A percentile compares a stretch with the other conserved stretches of the same genome.
These are phyloP conservation scores for Termitomyces heimii DNA, from an alignment of 768 basidiomycete species.

Conservation along the genomic window DNA sequence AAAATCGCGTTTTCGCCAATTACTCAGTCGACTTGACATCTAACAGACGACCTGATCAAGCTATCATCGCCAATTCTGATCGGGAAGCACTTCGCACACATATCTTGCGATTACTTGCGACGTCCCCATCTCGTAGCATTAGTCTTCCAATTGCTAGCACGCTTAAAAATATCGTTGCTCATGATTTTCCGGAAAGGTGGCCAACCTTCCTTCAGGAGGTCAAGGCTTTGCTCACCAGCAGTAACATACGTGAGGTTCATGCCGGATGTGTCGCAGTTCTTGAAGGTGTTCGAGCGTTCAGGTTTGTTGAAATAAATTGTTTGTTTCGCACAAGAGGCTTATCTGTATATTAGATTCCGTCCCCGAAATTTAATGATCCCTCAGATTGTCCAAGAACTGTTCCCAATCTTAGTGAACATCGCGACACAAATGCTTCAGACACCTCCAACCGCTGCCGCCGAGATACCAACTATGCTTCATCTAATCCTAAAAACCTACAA, in stretches of 20 bases:
- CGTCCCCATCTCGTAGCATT: constrained; percentile 59
- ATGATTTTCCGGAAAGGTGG: constrained; percentile 81
- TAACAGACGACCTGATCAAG: constrained; percentile 49
- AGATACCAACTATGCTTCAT: constrained; percentile 80
- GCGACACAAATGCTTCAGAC: constrained; percentile 63
- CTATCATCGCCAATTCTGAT: constrained; percentile 60
- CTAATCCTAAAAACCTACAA: constrained; percentile 86
- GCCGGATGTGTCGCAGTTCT: constrained; percentile 76
- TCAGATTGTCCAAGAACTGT: constrained; percentile 51
- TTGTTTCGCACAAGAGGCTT: not conserved
- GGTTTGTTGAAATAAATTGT: constrained; percentile 32
- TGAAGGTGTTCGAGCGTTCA: constrained; percentile 74
- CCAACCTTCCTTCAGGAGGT: constrained; percentile 61
- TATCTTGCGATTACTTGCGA: constrained; percentile 66
- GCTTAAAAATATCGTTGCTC: constrained; percentile 65
- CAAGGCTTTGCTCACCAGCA: constrained; percentile 55
- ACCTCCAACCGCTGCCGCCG: constrained; percentile 57
- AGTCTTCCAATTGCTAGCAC: constrained; percentile 71
- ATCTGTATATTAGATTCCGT: constrained; percentile 50
- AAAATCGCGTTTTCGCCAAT: constrained; percentile 74
- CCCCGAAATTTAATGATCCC: constrained; percentile 57
- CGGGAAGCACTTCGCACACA: constrained; percentile 63
- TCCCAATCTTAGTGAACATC: constrained; percentile 74
- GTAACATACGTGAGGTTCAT: constrained; percentile 65
- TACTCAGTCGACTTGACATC: constrained; percentile 46